These are phyloP conservation scores for Phanerodontia chrysosporium DNA, from an alignment of 768 basidiomycete genomes.

Conservation along the genomic window DNA sequence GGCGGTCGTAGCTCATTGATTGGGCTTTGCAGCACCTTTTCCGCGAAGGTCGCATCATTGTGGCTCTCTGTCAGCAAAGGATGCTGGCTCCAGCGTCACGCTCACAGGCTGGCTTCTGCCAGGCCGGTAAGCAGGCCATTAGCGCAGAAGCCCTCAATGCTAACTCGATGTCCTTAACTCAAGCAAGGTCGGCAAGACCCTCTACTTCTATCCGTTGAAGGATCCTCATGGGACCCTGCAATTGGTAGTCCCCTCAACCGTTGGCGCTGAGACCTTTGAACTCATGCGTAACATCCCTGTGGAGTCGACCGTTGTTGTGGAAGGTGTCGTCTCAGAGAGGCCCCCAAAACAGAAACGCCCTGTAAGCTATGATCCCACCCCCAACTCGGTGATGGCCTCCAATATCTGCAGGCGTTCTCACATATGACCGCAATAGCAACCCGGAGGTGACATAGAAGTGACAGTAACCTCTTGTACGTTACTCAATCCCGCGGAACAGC, in stretches of 20 bases:
- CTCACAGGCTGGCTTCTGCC: constrained; percentile 81
- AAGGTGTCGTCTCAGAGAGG: constrained; percentile 66
- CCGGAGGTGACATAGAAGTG: constrained; percentile 78
- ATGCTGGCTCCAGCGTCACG: constrained; percentile 57
- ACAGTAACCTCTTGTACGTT: constrained; percentile 64
- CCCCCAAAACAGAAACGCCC: constrained; percentile 58
- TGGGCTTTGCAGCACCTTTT: constrained; percentile 35
- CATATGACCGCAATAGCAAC: constrained; percentile 35
- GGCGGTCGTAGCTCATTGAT: not conserved
- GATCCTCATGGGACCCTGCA: constrained; percentile 78
- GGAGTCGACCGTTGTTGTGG: constrained; percentile 74
- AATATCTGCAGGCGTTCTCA: not conserved
- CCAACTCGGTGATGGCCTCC: constrained; percentile 11
- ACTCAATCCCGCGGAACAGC: constrained; percentile 70
- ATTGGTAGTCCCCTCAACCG: constrained; percentile 55
- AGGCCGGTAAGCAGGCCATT: constrained; percentile 58
- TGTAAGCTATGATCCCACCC: constrained; percentile 30
- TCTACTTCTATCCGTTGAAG: constrained; percentile 85
- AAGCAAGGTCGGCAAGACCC: constrained; percentile 61
- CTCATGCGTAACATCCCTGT: constrained; percentile 60
- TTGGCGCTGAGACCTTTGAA: constrained; percentile 26
- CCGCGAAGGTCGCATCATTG: constrained; percentile 61
- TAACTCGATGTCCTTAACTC: constrained; percentile 9
- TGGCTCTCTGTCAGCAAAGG: constrained; percentile 46
- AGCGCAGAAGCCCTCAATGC: not conserved